phyloP scores from a whole-genome alignment of 176 grass and related monocot genomes.

The Tillandsia fasciculata region DNA sequence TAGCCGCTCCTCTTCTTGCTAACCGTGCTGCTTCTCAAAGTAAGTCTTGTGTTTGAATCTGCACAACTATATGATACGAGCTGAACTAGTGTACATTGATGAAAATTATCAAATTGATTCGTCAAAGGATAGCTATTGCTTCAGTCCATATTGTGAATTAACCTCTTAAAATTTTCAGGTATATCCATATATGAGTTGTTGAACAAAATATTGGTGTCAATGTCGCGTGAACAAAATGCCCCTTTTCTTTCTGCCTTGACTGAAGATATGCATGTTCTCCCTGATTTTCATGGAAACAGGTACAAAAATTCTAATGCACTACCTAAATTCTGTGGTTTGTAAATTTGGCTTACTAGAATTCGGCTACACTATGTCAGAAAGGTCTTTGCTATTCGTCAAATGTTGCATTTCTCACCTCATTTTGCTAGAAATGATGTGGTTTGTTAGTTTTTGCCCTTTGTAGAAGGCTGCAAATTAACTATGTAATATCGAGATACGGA shows the following conservation, averaged over 20 bases:
- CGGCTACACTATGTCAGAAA: not conserved
- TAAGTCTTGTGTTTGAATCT: slow-evolving; percentile 31
- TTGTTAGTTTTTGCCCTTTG: not conserved
- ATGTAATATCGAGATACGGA: not conserved
- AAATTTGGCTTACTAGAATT: not conserved
- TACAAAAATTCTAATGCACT: slow-evolving; percentile 24
- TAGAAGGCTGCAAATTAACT: not conserved
- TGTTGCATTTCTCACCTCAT: not conserved
- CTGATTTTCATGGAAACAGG: slow-evolving; percentile 94
- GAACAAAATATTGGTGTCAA: slow-evolving; percentile 74
- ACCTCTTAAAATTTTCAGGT: slow-evolving; percentile 38
- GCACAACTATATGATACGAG: not conserved
- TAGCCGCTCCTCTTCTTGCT: slow-evolving; percentile 58
- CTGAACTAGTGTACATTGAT: not conserved
- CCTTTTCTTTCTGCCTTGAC: slow-evolving; percentile 78
- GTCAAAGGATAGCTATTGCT: not conserved
- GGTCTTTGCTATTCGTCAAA: not conserved
- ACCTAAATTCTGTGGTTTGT: not conserved
- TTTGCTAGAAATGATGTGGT: not conserved
- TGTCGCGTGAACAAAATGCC: slow-evolving; percentile 47
- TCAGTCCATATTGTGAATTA: not conserved
- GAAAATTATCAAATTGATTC: not conserved
- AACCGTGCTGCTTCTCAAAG: slow-evolving; percentile 75
- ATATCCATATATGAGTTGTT: slow-evolving; percentile 75
- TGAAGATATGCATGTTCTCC: slow-evolving; percentile 77